Base-by-base conservation (phyloP, 768 basidiomycete genomes). In the Suillus cothurnatus region DNA sequence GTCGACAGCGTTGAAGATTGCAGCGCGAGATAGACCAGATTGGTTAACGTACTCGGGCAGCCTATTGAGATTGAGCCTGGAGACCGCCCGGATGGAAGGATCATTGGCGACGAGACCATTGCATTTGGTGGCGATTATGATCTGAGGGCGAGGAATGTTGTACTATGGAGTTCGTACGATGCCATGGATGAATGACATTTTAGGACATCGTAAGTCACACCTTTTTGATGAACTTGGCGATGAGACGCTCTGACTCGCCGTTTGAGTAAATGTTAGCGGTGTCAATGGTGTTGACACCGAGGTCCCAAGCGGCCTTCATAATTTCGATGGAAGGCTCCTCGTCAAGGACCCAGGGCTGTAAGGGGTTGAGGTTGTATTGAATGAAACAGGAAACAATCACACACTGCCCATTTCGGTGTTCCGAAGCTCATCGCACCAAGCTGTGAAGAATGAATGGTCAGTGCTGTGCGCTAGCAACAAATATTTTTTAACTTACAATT, bases 201-300 rank as follows among this genome's bases (percentile, higher is more conserved):
- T 15, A 41, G 45, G n/a, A 23, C 21, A 28, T 47, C 34, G 0
- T 32, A 17, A 65, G 31, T 2, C 67, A 17, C 11, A 78, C 79
- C 66, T 79, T 69, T 69, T 79, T 74, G 49, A 82, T 68, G 34
- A 79, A 80, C 65, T 77, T 76, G 19, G 68, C 80, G 15, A 81
- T 61, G 49, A 83, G 55, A 9, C 72, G 67, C 63, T 83, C 82
- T 0, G 79, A 80, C 57, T 74, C 74, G 31, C 77, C 79, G 39
- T 75, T 74, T 23, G 74, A 74, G 53, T 80, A 81, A 4, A 76
- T 17, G 60, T 80, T 80, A 21, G 80, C 78, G 1, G 80, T 79
- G 49, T 82, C 81, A 60, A 78, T 73, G 5, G 78, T 80, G 62
- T 73, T 79, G 65, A 82, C 74, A 5, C 82, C 82, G 14, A 73